Evolutionary conservation across 2,329 filamentous ascomycete species (phyloP).

Genomic region (Diaporthe eres): DNA sequence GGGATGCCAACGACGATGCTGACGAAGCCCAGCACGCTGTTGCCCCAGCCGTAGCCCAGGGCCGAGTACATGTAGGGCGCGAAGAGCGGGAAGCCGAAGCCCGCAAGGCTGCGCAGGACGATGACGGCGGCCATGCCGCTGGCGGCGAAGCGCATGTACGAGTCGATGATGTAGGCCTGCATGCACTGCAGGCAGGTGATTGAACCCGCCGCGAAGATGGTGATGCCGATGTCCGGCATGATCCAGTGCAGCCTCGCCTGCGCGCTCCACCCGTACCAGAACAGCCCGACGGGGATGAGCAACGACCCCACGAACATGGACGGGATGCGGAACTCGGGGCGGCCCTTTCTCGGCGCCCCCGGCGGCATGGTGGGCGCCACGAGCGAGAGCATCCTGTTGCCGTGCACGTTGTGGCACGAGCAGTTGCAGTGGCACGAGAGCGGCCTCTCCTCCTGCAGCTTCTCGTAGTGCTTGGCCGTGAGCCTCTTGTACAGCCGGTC

Average conservation of each 20-base stretch:
- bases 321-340: conserved; percentile 63
- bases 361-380: neutral
- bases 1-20: conserved; percentile 66
- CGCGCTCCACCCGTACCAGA: conserved; percentile 63
- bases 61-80: conserved; percentile 57
- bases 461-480: conserved; percentile 53
- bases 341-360: conserved; percentile 39
- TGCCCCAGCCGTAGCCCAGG: conserved; percentile 63
- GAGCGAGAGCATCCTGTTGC: neutral
- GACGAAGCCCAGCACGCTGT: conserved; percentile 62
- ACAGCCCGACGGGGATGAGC: conserved; percentile 57
- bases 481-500: conserved; percentile 61
- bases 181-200: conserved; percentile 61
- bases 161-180: conserved; percentile 62
- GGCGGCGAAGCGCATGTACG: conserved; percentile 60
- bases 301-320: conserved; percentile 67
- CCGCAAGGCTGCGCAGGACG: conserved; percentile 62
- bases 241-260: conserved; percentile 61
- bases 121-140: conserved; percentile 60
- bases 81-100: conserved; percentile 66
- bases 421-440: neutral
- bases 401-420: neutral
- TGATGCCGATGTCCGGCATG: conserved; percentile 58
- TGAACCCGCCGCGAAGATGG: conserved; percentile 53
- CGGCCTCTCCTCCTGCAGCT: neutral